Percentiles rank a stretch among this genome's conserved stretches.
phyloP scores from a whole-genome alignment of 495 filamentous ascomycete genomes.

The Collariella sp. region DNA sequence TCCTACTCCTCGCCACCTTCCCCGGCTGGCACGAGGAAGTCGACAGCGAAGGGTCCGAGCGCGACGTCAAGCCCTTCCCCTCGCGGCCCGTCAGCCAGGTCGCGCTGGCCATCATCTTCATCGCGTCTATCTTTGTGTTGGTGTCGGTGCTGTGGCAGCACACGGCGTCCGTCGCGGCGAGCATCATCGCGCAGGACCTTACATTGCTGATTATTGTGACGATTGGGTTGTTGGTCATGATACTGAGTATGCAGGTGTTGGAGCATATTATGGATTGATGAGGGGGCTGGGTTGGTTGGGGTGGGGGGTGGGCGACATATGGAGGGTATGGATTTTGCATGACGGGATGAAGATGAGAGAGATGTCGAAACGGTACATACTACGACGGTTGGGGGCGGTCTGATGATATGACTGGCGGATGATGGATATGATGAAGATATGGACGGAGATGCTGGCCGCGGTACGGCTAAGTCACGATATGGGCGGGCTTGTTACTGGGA shows the following conservation, averaged over 20 bases:
- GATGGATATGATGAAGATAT: background rate
- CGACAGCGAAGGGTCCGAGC: constrained; percentile 54
- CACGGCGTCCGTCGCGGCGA: constrained; percentile 88
- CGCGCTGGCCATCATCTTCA: constrained; percentile 69
- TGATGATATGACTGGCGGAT: background rate
- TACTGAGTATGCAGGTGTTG: constrained; percentile 73
- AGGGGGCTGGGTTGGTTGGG: background rate
- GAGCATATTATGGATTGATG: constrained; percentile 37
- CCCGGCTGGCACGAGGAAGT: constrained; percentile 73
- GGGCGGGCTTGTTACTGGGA: background rate
- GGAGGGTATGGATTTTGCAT: background rate
- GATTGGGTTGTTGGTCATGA: constrained; percentile 92
- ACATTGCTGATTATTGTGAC: constrained; percentile 85
- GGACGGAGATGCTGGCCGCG: background rate
- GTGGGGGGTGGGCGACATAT: background rate
- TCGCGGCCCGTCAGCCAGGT: constrained; percentile 64
- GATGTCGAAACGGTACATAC: background rate
- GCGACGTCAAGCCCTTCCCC: constrained; percentile 73
- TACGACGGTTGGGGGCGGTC: background rate
- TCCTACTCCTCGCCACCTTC: constrained; percentile 70
- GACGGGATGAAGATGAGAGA: constrained; percentile 1
- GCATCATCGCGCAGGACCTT: constrained; percentile 85
- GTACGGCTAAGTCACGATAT: background rate
- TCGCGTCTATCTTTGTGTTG: constrained; percentile 68
- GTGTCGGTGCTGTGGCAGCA: constrained; percentile 74